phyloP scores from a whole-genome alignment of 768 basidiomycete species.

The Rhodotorula graminis region DNA sequence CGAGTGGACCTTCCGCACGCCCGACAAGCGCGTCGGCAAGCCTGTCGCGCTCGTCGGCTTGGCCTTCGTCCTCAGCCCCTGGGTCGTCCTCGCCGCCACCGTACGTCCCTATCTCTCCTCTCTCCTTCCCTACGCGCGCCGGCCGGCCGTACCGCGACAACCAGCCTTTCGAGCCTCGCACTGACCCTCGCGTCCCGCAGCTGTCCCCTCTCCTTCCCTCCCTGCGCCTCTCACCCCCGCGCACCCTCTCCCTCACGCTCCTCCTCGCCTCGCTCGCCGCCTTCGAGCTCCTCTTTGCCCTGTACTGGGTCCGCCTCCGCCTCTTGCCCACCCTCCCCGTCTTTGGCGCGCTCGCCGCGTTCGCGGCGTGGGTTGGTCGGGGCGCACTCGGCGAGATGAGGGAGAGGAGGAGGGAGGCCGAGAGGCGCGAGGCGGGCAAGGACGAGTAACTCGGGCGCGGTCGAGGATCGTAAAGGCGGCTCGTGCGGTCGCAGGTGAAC shows the following conservation, averaged over 20 bases:
- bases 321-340: conserved; percentile 30
- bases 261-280: conserved; percentile 33
- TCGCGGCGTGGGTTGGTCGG: conserved; percentile 12
- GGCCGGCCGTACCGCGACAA: no score
- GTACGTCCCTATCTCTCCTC: conserved; percentile 16
- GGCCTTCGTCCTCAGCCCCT: conserved; percentile 32
- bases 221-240: not conserved
- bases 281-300: conserved; percentile 35
- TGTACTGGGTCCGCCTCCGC: conserved; percentile 35
- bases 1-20: conserved; percentile 33
- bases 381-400: conserved; percentile 32
- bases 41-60: conserved; percentile 21
- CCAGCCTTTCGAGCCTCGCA: not conserved
- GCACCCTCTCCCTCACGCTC: conserved; percentile 9
- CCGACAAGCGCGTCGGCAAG: conserved; percentile 16
- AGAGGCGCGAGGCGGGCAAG: conserved; percentile 10
- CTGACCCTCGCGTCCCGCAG: not conserved
- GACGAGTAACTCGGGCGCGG: no score
- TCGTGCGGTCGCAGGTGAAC: no score
- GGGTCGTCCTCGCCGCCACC: conserved; percentile 22
- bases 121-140: not conserved
- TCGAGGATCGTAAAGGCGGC: no score
- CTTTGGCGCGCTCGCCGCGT: conserved; percentile 15
- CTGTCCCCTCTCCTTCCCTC: conserved; percentile 22
- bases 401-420: not conserved